Base-by-base conservation (phyloP, 148 eudicot species). In the Pouteria glomerata region DNA sequence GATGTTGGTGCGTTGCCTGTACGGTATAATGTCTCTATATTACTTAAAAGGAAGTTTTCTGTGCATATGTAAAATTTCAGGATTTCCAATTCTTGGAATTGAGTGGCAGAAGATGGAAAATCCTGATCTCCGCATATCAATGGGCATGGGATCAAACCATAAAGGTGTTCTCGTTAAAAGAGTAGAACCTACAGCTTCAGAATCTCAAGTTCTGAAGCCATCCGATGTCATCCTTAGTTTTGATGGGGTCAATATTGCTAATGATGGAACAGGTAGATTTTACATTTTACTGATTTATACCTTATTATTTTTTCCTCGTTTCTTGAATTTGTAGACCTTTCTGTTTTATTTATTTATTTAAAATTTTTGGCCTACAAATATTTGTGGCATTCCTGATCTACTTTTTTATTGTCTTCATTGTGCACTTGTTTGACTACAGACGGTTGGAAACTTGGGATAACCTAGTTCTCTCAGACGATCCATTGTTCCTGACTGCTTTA, bases 51-150 rank as follows among this genome's bases (percentile, higher is more conserved):
- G 21, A 13, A 10, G 37, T 24, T 16, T 55, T 39, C 41, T 66
- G 59, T 44, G 30, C 39, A 30, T 51, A 21, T 44, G 3, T 29
- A 41, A n/a, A 15, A 27, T 39, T 27, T 50, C 79, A 83, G 87
- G 84, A 42, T 84, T 84, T 69, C 84, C 84, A 21, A 67, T 83
- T 34, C 77, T 80, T 74, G 82, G 82, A 26, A 69, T 80, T 74
- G 82, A 83, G 77, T 80, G 86, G 84, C 86, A 83, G 59, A 83
- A 75, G 75, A 83, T 80, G 86, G 84, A 80, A 69, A 83, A 80
- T 58, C 82, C 84, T 51, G 86, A 83, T 64, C 73, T 81, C 19
- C 87, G 87, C 16, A 41, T 62, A 41, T 73, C 84, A 23, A 75
- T 78, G 76, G 82, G 87, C 29, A 84, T 84, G 87, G 66, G 59